Evolutionary conservation across 257 asterid species (phyloP).

Genomic region (Jacaranda copaia): DNA sequence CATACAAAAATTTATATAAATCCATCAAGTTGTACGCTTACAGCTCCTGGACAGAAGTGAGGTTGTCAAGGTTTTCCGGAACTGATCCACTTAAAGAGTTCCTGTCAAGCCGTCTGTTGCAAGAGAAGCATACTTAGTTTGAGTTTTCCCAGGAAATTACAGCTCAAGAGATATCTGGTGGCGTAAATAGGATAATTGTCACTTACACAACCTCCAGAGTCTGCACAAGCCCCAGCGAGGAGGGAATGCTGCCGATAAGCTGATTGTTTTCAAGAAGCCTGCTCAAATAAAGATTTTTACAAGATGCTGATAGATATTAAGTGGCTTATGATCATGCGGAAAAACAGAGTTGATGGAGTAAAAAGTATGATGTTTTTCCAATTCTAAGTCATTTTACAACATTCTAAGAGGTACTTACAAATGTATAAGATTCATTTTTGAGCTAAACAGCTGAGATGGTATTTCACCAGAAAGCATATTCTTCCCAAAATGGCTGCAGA

Average conservation of each 20-base stretch:
- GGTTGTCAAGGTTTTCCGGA: constrained; percentile 69
- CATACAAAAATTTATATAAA: background rate
- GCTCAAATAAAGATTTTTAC: constrained; percentile 32
- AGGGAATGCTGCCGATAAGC: constrained; percentile 73
- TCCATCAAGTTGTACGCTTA: constrained; percentile 46
- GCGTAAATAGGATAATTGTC: constrained; percentile 33
- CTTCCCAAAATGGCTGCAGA: constrained; percentile 84
- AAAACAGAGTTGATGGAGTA: background rate
- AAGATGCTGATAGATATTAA: background rate
- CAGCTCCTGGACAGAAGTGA: constrained; percentile 66
- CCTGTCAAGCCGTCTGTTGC: constrained; percentile 76
- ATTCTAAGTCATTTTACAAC: constrained; percentile 1
- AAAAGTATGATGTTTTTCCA: background rate
- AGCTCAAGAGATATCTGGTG: background rate
- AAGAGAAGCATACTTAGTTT: constrained; percentile 28
- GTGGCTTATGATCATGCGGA: background rate
- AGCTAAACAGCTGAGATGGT: constrained; percentile 69
- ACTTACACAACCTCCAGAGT: constrained; percentile 87
- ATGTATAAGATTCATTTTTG: constrained; percentile 70
- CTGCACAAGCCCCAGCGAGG: constrained; percentile 62
- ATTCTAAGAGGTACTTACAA: constrained; percentile 60
- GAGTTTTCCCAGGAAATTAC: background rate
- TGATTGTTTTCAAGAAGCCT: constrained; percentile 83
- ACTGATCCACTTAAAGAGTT: constrained; percentile 66
- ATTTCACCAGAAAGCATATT: constrained; percentile 78